Conservation (phyloP, 2,329 filamentous ascomycete genomes). For the Xylariales sp. region DNA sequence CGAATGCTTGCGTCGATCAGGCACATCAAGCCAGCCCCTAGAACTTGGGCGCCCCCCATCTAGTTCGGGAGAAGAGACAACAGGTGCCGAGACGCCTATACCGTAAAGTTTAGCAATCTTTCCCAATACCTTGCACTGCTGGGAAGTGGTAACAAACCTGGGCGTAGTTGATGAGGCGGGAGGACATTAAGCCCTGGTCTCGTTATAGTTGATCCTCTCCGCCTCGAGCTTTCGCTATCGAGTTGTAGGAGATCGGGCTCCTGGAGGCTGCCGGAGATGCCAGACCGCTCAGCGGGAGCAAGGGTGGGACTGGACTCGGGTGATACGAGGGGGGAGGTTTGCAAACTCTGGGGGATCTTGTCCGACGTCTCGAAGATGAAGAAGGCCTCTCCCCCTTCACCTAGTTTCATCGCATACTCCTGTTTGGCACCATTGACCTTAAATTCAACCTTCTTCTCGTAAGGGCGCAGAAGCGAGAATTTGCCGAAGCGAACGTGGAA, state of each 20-base stretch:
- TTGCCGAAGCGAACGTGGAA: conserved; percentile 99
- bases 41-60: conserved; percentile 59
- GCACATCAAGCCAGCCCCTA: conserved; percentile 62
- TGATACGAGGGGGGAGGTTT: conserved; percentile 93
- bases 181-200: conserved; percentile 61
- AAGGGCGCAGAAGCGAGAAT: conserved; percentile 93
- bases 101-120: conserved; percentile 21
- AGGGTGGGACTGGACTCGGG: conserved; percentile 87
- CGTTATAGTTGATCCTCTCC: conserved; percentile 52
- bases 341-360: conserved; percentile 89
- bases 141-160: conserved; percentile 30
- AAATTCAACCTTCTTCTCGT: conserved; percentile 99
- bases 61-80: conserved; percentile 65
- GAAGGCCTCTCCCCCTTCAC: conserved; percentile 96
- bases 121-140: neutral
- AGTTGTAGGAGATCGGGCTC: conserved; percentile 78
- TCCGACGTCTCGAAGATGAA: conserved; percentile 98
- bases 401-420: conserved; percentile 97
- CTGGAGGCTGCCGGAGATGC: conserved; percentile 59
- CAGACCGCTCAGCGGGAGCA: conserved; percentile 58
- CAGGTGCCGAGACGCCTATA: conserved; percentile 62
- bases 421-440: conserved; percentile 92
- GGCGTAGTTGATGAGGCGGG: conserved; percentile 44
- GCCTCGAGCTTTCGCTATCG: conserved; percentile 58
- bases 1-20: conserved; percentile 56